Evolutionary conservation across 495 filamentous ascomycete genomes (phyloP).

Genomic region (Aspergillus conjunctus): DNA sequence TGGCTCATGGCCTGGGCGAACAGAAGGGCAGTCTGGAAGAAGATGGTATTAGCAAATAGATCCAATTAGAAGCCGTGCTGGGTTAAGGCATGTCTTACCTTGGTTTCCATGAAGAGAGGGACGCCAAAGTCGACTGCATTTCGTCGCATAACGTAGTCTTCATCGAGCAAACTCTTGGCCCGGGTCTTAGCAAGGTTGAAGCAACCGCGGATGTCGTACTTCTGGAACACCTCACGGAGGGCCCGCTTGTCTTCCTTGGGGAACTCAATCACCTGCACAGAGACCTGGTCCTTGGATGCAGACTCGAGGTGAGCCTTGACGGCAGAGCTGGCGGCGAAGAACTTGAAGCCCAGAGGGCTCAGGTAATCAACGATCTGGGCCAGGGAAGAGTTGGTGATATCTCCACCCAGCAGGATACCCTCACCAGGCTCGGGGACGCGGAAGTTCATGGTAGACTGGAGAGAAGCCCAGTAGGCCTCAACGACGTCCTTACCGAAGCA

Average conservation of each 20-base stretch:
- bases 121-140: conserved; percentile 99
- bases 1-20: conserved; percentile 95
- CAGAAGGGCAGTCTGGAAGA: conserved; percentile 80
- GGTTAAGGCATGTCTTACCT: conserved; percentile 61
- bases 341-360: conserved; percentile 86
- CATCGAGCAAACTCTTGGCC: conserved; percentile 82
- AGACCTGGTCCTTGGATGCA: conserved; percentile 61
- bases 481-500: conserved; percentile 96
- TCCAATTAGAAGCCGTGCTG: background rate
- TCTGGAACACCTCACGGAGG: conserved; percentile 92
- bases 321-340: conserved; percentile 78
- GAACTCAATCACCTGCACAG: conserved; percentile 93
- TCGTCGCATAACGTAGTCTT: conserved; percentile 97
- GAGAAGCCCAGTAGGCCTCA: conserved; percentile 95
- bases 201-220: conserved; percentile 91
- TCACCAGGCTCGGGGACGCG: conserved; percentile 88
- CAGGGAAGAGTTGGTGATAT: conserved; percentile 66
- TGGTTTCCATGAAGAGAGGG: conserved; percentile 97
- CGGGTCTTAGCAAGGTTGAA: conserved; percentile 91
- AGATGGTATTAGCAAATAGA: conserved; percentile 15
- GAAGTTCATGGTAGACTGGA: conserved; percentile 99
- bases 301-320: conserved; percentile 84
- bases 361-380: conserved; percentile 79
- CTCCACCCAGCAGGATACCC: conserved; percentile 91
- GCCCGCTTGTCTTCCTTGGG: conserved; percentile 95